phyloP scores from a whole-genome alignment of 768 basidiomycete genomes.

The Termitomyces sp. region DNA sequence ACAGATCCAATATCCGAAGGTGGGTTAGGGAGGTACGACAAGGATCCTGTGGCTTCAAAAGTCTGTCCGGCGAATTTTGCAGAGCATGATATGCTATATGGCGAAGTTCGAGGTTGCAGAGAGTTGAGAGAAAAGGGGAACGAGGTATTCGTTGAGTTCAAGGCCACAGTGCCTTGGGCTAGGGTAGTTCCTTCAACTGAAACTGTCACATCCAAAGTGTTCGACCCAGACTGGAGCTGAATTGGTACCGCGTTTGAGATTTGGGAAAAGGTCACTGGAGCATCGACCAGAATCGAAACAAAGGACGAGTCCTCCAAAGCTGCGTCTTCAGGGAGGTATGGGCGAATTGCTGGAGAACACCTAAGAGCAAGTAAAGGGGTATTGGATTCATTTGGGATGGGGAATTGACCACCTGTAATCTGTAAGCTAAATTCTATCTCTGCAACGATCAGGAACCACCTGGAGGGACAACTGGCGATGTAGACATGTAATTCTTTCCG shows the following conservation, averaged over 20 bases:
- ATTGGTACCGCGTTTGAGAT: constrained; percentile 47
- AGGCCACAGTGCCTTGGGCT: constrained; percentile 38
- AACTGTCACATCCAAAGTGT: constrained; percentile 38
- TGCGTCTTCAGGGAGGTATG: constrained; percentile 55
- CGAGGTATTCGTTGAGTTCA: constrained; percentile 48
- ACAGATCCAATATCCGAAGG: constrained; percentile 46
- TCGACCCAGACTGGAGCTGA: constrained; percentile 19
- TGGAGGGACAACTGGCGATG: constrained; percentile 36
- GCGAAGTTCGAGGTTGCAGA: constrained; percentile 37
- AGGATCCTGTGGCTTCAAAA: constrained; percentile 38
- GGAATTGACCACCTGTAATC: constrained; percentile 40
- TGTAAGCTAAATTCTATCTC: background rate
- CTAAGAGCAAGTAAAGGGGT: constrained; percentile 52
- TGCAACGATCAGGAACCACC: constrained; percentile 22
- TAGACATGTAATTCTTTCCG: constrained; percentile 50
- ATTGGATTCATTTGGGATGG: constrained; percentile 29
- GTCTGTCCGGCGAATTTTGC: constrained; percentile 36
- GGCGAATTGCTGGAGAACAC: constrained; percentile 55
- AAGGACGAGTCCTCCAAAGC: constrained; percentile 25
- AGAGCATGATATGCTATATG: constrained; percentile 34
- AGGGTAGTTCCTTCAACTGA: constrained; percentile 41
- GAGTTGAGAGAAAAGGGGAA: constrained; percentile 45
- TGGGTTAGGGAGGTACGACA: constrained; percentile 49
- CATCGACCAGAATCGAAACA: constrained; percentile 47
- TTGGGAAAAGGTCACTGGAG: constrained; percentile 42